Evolutionary conservation across 495 filamentous ascomycete species (phyloP), one percentile per base, ranked within the genome.

Genomic region (Aspergillus bertholletiae): DNA sequence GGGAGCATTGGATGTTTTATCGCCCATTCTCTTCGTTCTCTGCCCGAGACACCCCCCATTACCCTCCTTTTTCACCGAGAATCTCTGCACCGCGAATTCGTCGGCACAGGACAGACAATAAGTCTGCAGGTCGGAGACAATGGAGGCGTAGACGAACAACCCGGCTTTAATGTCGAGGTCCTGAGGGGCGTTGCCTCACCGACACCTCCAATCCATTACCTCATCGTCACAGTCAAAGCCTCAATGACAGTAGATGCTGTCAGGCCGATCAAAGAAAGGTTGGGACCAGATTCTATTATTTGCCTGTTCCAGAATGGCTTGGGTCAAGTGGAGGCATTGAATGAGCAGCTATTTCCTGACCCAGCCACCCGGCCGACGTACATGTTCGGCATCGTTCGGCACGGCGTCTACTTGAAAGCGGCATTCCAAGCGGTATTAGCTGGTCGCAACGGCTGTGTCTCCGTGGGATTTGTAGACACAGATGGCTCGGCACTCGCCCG

Each of bases 1-100:
- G 80, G 80, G 22, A 80, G 68, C 53, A 66, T 82, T n/a, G 80
- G 79, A 1, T 70, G 67, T 3, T 76, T 84, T 21, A 68, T 81
- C 35, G 80, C 79, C 2, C 79, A 83, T 52, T 70, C 73, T 6
- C 58, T 83, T 15, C 71, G 71, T 3, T 69, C 70, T 34, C 60
- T 81, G 7, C 67, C 78, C 1, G 67, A 74, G 46, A 76, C 75
- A 27, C 80, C 79, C n/a, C 70, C 77, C 0, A 8, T n/a, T n/a
- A n/a, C n/a, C n/a, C 68, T 83, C 17, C 62, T 82, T 20, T 62
- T 79, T 32, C 76, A 76, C 54, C 60, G 67, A 18, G 53, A 55
- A 53, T 51, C 18, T 23, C 53, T 66, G 8, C 61, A 59, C 52
- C 41, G 63, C 6, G 51, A 65, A 24, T 58, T 63, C 37, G 46